phyloP scores from a whole-genome alignment of 73 alveolate genomes.

The Breviolum minutum region DNA sequence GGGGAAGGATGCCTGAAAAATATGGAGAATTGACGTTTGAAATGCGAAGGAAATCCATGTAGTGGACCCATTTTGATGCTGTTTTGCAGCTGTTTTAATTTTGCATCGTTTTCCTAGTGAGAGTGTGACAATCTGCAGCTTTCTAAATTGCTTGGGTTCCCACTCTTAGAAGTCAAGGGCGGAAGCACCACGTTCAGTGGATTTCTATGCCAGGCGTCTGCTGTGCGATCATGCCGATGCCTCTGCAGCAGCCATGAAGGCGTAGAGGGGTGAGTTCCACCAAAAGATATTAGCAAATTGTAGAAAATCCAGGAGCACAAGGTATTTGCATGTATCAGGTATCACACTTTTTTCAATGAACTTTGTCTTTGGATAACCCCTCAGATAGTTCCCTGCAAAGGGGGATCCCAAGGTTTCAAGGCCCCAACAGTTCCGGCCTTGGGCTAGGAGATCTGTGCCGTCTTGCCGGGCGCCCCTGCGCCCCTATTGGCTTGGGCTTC shows the following conservation, averaged over 20 bases:
- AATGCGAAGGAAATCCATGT: background rate
- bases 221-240: conserved; percentile 74
- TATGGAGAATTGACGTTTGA: background rate
- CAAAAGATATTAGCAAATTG: no score
- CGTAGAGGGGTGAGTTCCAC: background rate
- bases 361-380: no score
- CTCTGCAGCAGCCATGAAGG: conserved; percentile 35
- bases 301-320: no score
- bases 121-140: no score
- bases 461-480: conserved; percentile 44
- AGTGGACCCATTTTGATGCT: background rate
- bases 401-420: background rate
- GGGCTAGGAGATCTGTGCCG: conserved; percentile 22
- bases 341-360: no score
- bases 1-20: background rate
- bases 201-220: conserved; percentile 30
- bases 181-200: background rate
- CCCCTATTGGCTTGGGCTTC: conserved; percentile 61
- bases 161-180: no score
- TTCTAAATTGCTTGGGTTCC: no score
- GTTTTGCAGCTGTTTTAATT: background rate
- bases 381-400: background rate
- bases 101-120: no score
- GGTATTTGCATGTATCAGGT: no score
- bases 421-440: background rate